Evolutionary conservation across 257 asterid species (phyloP).

Genomic region (Primulina huaijiensis): DNA sequence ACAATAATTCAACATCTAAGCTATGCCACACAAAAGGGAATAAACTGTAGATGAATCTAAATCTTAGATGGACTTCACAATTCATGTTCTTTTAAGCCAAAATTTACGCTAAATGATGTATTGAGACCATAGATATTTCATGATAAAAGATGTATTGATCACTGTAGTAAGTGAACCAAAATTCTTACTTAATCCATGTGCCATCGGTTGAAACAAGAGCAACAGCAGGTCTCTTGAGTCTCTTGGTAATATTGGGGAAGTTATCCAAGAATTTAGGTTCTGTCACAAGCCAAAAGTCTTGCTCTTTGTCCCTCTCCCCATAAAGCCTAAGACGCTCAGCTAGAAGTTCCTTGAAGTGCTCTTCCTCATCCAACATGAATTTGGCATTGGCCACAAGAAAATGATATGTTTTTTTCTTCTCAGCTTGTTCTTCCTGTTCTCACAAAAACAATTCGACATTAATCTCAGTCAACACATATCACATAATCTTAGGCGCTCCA

Average conservation of each 20-base stretch:
- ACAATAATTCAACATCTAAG: neutral
- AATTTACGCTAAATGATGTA: neutral
- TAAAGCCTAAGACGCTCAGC: constrained; percentile 63
- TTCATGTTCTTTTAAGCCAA: neutral
- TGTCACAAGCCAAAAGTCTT: constrained; percentile 94
- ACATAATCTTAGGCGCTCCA: neutral
- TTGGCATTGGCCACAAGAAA: constrained; percentile 91
- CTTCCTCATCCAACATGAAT: constrained; percentile 98
- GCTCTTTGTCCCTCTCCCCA: constrained; percentile 62
- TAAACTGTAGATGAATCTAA: neutral
- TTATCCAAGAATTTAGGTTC: constrained; percentile 94
- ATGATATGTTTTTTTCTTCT: constrained; percentile 56
- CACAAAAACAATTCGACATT: constrained; percentile 16
- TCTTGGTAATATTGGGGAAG: constrained; percentile 68
- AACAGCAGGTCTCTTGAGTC: constrained; percentile 89
- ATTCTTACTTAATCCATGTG: constrained; percentile 82
- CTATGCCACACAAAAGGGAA: neutral
- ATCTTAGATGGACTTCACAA: neutral
- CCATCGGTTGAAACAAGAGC: constrained; percentile 94
- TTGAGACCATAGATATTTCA: neutral
- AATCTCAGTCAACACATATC: neutral
- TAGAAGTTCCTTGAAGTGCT: constrained; percentile 88
- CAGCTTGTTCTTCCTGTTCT: constrained; percentile 41
- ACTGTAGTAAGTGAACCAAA: neutral
- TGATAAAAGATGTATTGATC: neutral